Evolutionary conservation across 345 rosid species (phyloP).

Genomic region (Clausena lansium): DNA sequence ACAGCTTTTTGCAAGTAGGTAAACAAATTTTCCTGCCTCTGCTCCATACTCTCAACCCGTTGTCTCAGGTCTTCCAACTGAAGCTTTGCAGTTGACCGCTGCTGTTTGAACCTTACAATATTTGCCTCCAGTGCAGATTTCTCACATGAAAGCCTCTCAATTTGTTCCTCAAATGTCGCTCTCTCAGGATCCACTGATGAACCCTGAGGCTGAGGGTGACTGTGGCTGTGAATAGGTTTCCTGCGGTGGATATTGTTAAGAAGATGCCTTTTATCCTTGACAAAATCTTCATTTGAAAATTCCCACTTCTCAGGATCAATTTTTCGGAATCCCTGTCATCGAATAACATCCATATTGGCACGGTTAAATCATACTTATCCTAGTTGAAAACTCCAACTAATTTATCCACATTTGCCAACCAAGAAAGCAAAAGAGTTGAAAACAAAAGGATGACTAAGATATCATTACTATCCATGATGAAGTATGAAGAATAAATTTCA

Average conservation of each 20-base stretch:
- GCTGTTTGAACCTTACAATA: slow-evolving; percentile 47
- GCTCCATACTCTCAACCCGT: slow-evolving; percentile 54
- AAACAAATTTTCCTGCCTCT: slow-evolving; percentile 62
- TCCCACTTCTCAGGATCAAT: slow-evolving; percentile 94
- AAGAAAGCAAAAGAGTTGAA: neutral
- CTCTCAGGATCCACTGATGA: slow-evolving; percentile 60
- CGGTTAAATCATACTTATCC: neutral
- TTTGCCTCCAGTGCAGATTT: slow-evolving; percentile 67
- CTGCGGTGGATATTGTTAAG: slow-evolving; percentile 85
- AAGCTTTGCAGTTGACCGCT: slow-evolving; percentile 53
- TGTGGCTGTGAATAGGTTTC: slow-evolving; percentile 93
- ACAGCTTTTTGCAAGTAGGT: slow-evolving; percentile 57
- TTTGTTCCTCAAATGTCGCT: slow-evolving; percentile 62
- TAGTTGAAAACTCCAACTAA: neutral
- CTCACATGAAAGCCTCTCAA: slow-evolving; percentile 67
- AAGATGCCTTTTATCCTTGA: slow-evolving; percentile 83
- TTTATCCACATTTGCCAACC: neutral
- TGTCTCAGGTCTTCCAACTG: slow-evolving; percentile 59
- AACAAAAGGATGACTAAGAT: neutral
- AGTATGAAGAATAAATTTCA: neutral
- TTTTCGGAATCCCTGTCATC: slow-evolving; percentile 83
- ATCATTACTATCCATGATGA: neutral
- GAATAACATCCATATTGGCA: slow-evolving; percentile 7
- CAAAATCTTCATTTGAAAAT: slow-evolving; percentile 82
- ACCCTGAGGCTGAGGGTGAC: slow-evolving; percentile 65